phyloP scores from a whole-genome alignment of 163 green algal species.

The Scenedesmus sp. region DNA sequence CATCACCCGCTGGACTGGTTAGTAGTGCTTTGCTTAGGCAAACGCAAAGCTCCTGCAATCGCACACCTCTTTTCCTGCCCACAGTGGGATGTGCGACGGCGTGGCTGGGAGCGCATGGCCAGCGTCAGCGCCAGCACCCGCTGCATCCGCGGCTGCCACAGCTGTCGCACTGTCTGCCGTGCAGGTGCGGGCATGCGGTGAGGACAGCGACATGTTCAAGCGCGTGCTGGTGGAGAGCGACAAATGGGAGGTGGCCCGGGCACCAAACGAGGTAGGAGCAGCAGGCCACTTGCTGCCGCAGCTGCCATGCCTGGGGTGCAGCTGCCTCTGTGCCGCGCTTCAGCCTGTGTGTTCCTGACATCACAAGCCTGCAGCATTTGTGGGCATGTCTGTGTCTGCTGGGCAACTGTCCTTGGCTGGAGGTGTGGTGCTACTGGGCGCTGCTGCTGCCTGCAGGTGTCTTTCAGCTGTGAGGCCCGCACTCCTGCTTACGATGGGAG shows the following conservation, averaged over 20 bases:
- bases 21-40: no score
- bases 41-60: neutral
- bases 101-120: neutral
- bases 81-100: neutral
- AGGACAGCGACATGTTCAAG: slow-evolving; percentile 63
- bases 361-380: neutral
- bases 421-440: neutral
- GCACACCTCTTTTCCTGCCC: neutral
- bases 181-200: slow-evolving; percentile 58
- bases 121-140: neutral
- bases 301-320: neutral
- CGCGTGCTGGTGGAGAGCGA: slow-evolving; percentile 64
- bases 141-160: slow-evolving; percentile 50
- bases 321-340: no score
- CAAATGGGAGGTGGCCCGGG: slow-evolving; percentile 81
- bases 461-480: slow-evolving; percentile 55
- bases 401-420: neutral
- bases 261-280: slow-evolving; percentile 79
- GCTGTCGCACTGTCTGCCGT: slow-evolving; percentile 10
- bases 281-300: neutral
- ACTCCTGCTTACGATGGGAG: slow-evolving; percentile 64
- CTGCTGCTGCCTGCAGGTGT: slow-evolving; percentile 60
- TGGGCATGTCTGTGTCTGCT: neutral
- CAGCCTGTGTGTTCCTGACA: neutral
- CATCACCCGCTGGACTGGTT: no score